These are phyloP conservation scores for Leccinellum rugosiceps DNA, from an alignment of 768 basidiomycete species.

Conservation along the genomic window DNA sequence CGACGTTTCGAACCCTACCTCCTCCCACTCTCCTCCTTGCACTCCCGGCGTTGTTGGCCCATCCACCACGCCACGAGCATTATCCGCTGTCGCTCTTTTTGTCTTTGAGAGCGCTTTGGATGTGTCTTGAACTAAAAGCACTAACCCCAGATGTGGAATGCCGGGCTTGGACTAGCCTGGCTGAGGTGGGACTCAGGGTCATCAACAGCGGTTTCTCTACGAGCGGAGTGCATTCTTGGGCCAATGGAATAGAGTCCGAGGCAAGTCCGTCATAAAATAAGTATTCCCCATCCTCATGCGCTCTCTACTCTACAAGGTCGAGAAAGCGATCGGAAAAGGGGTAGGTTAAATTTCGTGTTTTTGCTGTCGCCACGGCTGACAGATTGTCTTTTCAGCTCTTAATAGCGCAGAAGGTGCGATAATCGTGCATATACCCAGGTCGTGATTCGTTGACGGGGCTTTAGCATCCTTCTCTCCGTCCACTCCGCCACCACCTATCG, in stretches of 20 bases:
- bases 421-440: slow-evolving; percentile 3
- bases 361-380: neutral
- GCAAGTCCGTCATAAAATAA: slow-evolving; percentile 30
- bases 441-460: slow-evolving; percentile 2
- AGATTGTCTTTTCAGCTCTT: slow-evolving; percentile 35
- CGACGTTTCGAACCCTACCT: slow-evolving; percentile 34
- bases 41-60: slow-evolving; percentile 56
- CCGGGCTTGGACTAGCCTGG: slow-evolving; percentile 65
- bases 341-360: slow-evolving; percentile 39
- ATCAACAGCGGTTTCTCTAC: slow-evolving; percentile 44
- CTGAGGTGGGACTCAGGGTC: slow-evolving; percentile 63
- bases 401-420: slow-evolving; percentile 56
- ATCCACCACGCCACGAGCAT: slow-evolving; percentile 59
- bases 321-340: slow-evolving; percentile 66
- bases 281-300: neutral
- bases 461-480: slow-evolving; percentile 63
- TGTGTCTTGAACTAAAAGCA: slow-evolving; percentile 48
- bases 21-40: slow-evolving; percentile 53
- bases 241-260: slow-evolving; percentile 52
- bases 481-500: slow-evolving; percentile 56
- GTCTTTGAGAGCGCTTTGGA: slow-evolving; percentile 53
- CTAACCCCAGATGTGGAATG: slow-evolving; percentile 63
- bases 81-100: slow-evolving; percentile 55
- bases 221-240: slow-evolving; percentile 39
- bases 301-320: slow-evolving; percentile 36